Base-by-base conservation (phyloP, 2,329 filamentous ascomycete genomes). In the Metarhizium album region DNA sequence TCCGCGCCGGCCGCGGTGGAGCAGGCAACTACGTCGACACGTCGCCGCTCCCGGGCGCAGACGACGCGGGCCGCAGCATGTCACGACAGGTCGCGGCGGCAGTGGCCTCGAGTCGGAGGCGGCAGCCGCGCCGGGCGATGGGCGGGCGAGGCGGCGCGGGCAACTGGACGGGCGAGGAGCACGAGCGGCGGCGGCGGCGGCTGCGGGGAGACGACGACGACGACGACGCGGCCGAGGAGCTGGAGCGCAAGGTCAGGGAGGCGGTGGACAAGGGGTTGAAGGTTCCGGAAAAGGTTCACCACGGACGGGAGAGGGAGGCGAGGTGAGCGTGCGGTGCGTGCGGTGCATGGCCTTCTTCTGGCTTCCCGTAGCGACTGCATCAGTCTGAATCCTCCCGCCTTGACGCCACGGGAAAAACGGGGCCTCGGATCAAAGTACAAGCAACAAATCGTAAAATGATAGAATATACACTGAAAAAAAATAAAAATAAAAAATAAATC, bases 21-120 rank as follows among this genome's bases (percentile, higher is more conserved):
- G 79, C 80, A 1, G 81, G 81, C 37, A 84, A 84, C 68, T 80
- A 75, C 59, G 62, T 73, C 48, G 70, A 73, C 49, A 57, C 67
- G 18, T 58, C 63, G 42, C 59, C 65, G 22, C 58, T 66, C 16
- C 64, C 63, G 3, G 61, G 62, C 37, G 58, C 65, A 4, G 60
- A 59, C 45, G 64, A 67, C 55, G 60, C 65, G 61, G 64, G 49
- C 62, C 65, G 48, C 47, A 65, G 48, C 47, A 65, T 64, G 53
- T 64, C 62, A 2, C 62, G 60, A 54, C 64, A 61, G 57, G 64
- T 60, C 37, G 62, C 58, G 16, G 67, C 62, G 5, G 66, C 67
- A 9, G 63, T 69, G 37, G 60, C 54, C 20, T 64, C 66, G 5
- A 65, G 61, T 47, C 57, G 60, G 27, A 60, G 58, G 53, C 59